Conservation (phyloP, 139 green algal species). For the Spirogloea muscicola region DNA sequence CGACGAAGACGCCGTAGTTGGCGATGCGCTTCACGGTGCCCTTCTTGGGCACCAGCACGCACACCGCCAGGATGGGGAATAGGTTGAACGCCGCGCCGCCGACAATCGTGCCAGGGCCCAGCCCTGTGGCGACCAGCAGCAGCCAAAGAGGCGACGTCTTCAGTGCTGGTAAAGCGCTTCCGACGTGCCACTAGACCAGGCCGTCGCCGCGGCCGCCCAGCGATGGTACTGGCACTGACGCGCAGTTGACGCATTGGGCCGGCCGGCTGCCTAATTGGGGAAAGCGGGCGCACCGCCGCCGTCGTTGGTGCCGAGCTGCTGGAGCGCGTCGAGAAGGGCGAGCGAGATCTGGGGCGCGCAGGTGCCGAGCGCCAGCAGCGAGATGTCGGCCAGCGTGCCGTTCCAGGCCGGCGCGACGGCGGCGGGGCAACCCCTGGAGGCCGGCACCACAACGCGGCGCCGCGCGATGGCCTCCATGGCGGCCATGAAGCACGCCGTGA, state of each 20-base stretch:
- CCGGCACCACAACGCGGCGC: too few species aligned
- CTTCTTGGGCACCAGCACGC: constrained; percentile 33
- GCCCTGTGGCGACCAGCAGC: constrained; percentile 3
- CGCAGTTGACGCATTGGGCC: too few species aligned
- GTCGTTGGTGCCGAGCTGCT: constrained; percentile 27
- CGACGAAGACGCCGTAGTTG: constrained; percentile 36
- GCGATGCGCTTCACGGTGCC: constrained; percentile 22
- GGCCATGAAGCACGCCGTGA: constrained; percentile 39
- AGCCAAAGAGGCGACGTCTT: too few species aligned
- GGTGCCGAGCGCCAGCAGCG: constrained; percentile 35
- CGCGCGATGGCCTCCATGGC: constrained; percentile 38
- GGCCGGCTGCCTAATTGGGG: too few species aligned
- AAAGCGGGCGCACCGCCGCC: too few species aligned
- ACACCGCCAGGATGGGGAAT: constrained; percentile 40
- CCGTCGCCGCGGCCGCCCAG: too few species aligned
- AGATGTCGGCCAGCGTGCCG: constrained; percentile 37
- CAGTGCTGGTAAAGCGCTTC: too few species aligned
- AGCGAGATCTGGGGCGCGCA: constrained; percentile 43
- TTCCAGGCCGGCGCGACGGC: constrained; percentile 30
- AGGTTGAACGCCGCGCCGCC: constrained; percentile 34
- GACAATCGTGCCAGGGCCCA: constrained; percentile 37
- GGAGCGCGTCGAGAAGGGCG: constrained; percentile 35
- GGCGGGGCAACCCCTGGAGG: too few species aligned
- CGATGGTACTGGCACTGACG: too few species aligned
- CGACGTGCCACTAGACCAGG: too few species aligned